A percentile compares a stretch with the other conserved stretches of the same genome.
phyloP scores from a whole-genome alignment of 2,329 filamentous ascomycete genomes.

The Diaporthe ilicicola region DNA sequence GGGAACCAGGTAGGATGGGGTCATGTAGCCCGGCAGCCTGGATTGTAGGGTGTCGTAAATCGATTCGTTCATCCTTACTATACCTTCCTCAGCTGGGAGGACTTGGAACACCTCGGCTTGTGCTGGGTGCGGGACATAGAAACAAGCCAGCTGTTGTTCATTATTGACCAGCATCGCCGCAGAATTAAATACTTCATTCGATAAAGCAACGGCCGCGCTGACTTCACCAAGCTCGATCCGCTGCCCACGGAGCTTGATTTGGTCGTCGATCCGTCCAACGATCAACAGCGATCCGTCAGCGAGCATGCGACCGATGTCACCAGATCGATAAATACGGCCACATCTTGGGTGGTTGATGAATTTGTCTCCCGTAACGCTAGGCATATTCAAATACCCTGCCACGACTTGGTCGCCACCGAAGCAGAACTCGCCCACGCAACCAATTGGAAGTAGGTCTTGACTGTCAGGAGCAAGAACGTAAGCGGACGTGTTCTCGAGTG shows the following conservation, averaged over 20 bases:
- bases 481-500: constrained; percentile 78
- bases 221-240: constrained; percentile 83
- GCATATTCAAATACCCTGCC: constrained; percentile 75
- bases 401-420: constrained; percentile 87
- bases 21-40: constrained; percentile 77
- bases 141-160: constrained; percentile 66
- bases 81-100: constrained; percentile 46
- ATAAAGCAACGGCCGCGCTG: constrained; percentile 66
- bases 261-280: constrained; percentile 77
- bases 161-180: constrained; percentile 66
- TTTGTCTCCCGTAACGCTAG: constrained; percentile 68
- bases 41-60: constrained; percentile 65
- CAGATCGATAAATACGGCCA: constrained; percentile 82
- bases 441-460: constrained; percentile 68
- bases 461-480: constrained; percentile 64
- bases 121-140: constrained; percentile 65
- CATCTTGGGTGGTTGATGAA: constrained; percentile 74
- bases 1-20: constrained; percentile 78
- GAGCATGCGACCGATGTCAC: constrained; percentile 83
- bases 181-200: constrained; percentile 64
- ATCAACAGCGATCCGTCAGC: constrained; percentile 79
- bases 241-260: constrained; percentile 84
- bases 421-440: constrained; percentile 83
- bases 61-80: constrained; percentile 44
- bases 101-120: constrained; percentile 43